Conservation (phyloP, 352 stramenopile genomes). For the Pythium phragmitis region DNA sequence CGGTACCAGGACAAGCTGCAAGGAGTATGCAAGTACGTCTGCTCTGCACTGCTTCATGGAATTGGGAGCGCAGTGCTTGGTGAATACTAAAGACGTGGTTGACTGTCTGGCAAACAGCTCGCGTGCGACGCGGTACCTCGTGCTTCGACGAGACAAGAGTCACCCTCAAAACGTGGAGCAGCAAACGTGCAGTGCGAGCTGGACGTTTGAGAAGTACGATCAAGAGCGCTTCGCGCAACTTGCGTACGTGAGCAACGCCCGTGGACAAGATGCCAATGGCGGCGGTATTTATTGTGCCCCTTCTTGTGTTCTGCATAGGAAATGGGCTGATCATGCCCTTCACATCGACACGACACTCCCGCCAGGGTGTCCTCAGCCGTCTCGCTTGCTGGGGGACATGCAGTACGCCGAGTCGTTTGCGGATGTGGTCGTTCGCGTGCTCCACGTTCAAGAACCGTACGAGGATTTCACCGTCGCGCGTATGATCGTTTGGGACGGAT, state of each 20-base stretch:
- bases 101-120: conserved; percentile 25
- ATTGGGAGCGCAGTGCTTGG: not conserved
- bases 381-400: conserved; percentile 43
- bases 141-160: conserved; percentile 39
- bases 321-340: conserved; percentile 46
- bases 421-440: conserved; percentile 61
- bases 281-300: not conserved
- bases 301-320: conserved; percentile 25
- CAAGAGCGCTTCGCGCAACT: conserved; percentile 35
- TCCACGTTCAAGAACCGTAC: conserved; percentile 37
- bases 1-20: conserved; percentile 56
- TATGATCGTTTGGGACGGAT: conserved; percentile 72
- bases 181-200: conserved; percentile 46
- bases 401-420: conserved; percentile 47
- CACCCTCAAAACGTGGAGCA: conserved; percentile 35
- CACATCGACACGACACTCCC: conserved; percentile 48
- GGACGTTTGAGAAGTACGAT: conserved; percentile 66
- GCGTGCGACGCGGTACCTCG: conserved; percentile 50
- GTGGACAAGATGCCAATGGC: not conserved
- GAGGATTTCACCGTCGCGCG: conserved; percentile 31
- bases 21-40: conserved; percentile 49
- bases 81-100: not conserved
- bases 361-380: conserved; percentile 40
- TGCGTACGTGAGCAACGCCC: conserved; percentile 14
- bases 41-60: not conserved